Base-by-base conservation (phyloP, 345 rosid species). In the Salix purpurea region DNA sequence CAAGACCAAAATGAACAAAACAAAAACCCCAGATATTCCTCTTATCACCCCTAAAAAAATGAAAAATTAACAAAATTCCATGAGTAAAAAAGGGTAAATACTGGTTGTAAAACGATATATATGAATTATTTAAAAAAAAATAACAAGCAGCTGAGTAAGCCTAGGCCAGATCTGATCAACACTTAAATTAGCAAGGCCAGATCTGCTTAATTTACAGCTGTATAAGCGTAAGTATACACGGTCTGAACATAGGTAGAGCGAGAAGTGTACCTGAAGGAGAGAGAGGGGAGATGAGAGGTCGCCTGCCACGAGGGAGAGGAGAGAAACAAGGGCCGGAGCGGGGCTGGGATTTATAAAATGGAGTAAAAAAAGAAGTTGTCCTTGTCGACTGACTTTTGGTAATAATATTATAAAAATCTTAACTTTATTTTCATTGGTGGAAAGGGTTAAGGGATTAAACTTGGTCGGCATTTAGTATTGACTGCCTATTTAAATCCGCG, bases 221-320 rank as follows among this genome's bases (percentile, higher is more conserved):
- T 58, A 9, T 1, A 23, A 23, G 10, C 14, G 42, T 10, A 39
- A 23, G 34, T 1, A 60, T 0, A 15, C 1, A 21, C 8, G 1
- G 64, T 5, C 39, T 2, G 16, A 11, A n/a, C 1, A 60, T 4
- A 28, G 21, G 21, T 11, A 26, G 13, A 14, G 30, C 26, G 26
- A n/a, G 8, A 12, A 14, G 12, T 2, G 19, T 14, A 30, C 70
- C 70, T 67, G 28, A 1, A 1, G 70, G 5, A 42, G 71, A 21
- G 5, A 12, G 52, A 4, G 42, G 52, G 8, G 23, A 23, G 52
- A 68, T 3, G 21, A 11, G 19, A 12, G 18, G 2, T 19, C 0
- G 68, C 68, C 37, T 40, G 71, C 50, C 71, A 68, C 71, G 54
- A 68, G 21, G 71, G 71, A 37, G 36, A 34, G 21, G 40, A 66